A percentile compares a stretch with the other conserved stretches of the same genome.
Conservation (phyloP, 2,329 filamentous ascomycete genomes). For the Cytospora chrysosperma region DNA sequence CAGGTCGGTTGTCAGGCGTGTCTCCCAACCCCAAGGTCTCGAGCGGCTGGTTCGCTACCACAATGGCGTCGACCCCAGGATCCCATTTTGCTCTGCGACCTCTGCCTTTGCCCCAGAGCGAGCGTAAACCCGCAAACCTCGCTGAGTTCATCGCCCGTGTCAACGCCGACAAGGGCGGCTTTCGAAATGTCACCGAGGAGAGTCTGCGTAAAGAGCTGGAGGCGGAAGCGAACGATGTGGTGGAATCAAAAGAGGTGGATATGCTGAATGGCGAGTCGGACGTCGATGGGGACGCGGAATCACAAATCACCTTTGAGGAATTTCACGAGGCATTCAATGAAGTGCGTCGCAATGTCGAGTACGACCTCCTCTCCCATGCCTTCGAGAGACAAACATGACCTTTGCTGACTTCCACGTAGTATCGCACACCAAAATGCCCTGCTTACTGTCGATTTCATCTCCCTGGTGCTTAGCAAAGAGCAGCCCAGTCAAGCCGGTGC, state of each 20-base stretch:
- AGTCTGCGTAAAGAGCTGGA: constrained; percentile 68
- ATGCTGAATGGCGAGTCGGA: constrained; percentile 46
- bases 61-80: constrained; percentile 26
- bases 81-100: constrained; percentile 60
- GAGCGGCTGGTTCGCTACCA: not conserved
- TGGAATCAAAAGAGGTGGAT: constrained; percentile 44
- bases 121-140: constrained; percentile 61
- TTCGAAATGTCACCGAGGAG: constrained; percentile 75
- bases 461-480: constrained; percentile 79
- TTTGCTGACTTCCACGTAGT: constrained; percentile 40
- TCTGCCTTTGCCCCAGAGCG: constrained; percentile 60
- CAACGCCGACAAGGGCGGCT: constrained; percentile 75
- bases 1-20: constrained; percentile 3
- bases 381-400: not conserved
- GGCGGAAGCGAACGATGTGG: constrained; percentile 38
- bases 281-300: constrained; percentile 41
- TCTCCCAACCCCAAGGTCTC: not conserved
- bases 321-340: constrained; percentile 54
- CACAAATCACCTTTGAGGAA: constrained; percentile 43
- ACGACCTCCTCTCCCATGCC: constrained; percentile 27
- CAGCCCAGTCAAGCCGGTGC: constrained; percentile 66
- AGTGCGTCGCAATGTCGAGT: constrained; percentile 59
- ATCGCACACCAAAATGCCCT: constrained; percentile 59
- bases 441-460: constrained; percentile 77
- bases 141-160: constrained; percentile 76